Base-by-base conservation (phyloP, 495 filamentous ascomycete genomes). In the Xeromyces bisporus region DNA sequence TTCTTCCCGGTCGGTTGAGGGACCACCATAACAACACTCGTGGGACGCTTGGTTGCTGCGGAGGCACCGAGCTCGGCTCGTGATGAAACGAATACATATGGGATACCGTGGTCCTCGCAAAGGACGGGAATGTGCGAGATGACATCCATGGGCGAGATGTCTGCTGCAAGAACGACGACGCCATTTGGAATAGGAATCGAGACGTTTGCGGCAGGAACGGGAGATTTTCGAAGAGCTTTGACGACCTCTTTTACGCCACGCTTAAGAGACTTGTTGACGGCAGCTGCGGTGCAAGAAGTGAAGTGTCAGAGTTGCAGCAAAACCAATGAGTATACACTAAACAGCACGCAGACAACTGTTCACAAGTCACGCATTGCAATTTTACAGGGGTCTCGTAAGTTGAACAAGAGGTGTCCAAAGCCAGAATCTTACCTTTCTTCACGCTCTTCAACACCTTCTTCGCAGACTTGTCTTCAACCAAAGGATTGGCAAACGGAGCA, bases 211-310 rank as follows among this genome's bases (percentile, higher is more conserved):
- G 56, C 55, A 33, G 58, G 51, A 28, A 71, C 55, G 33, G 81
- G 67, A 3, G 79, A 80, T 61, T 93, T 93, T 55, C 86, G 80
- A 44, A 99, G 77, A 13, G 83, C 71, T 65, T 99, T 99, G 60
- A 93, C 82, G 50, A 89, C 83, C 61, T 99, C 89, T 60, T 96
- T 96, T 25, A 96, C 87, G 57, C 89, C 89, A 47, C 91, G 86
- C 60, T 87, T 84, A 55, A 99, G 77, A 35, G 78, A 73, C 60
- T 85, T 89, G 60, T 80, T 70, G 59, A 91, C 93, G 36, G 84
- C 81, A 31, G 83, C 87, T 96, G 51, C 14, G 28, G 29, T 24
- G 24, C 27, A 31, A 31, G 3, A 31, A 27, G 35, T 27, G 28
- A 16, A 35, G n/a, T n/a, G n/a, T n/a, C n/a, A n/a, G n/a, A n/a